These are phyloP conservation scores for Orbilia blumenaviensis DNA, from an alignment of 2,329 filamentous ascomycete species.

Conservation along the genomic window DNA sequence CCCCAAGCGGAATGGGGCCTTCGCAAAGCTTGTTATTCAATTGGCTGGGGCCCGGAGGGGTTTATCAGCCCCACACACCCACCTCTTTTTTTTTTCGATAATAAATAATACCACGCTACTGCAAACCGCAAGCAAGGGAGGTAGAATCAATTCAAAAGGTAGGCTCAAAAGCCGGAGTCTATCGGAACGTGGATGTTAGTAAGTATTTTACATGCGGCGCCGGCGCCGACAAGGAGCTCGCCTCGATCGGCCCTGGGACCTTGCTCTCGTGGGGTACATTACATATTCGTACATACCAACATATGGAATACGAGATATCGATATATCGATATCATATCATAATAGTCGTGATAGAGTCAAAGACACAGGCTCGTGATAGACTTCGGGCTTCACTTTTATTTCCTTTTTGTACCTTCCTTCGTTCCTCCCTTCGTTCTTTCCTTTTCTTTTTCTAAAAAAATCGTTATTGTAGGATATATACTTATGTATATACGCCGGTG, in stretches of 20 bases:
- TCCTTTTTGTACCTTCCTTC: too few species aligned
- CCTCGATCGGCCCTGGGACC: not conserved
- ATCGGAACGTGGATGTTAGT: not conserved
- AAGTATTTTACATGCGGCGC: too few species aligned
- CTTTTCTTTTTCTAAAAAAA: not conserved
- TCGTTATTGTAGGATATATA: too few species aligned
- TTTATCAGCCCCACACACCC: conserved; percentile 4
- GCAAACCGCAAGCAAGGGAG: not conserved
- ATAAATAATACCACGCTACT: not conserved
- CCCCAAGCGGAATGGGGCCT: not conserved
- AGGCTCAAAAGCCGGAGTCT: not conserved
- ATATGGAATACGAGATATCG: not conserved
- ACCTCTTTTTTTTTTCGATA: not conserved
- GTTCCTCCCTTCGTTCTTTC: not conserved
- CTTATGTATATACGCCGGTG: too few species aligned
- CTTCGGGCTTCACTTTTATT: too few species aligned
- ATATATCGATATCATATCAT: not conserved
- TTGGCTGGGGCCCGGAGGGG: conserved; percentile 3
- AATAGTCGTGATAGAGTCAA: too few species aligned
- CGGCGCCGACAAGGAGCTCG: not conserved
- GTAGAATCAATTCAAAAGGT: not conserved
- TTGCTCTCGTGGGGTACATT: not conserved
- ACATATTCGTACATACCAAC: not conserved
- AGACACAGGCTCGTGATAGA: too few species aligned
- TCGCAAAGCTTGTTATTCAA: conserved; percentile 17